Evolutionary conservation across 108 stramenopile genomes (phyloP).

Genomic region (Skeletonema costatum): DNA sequence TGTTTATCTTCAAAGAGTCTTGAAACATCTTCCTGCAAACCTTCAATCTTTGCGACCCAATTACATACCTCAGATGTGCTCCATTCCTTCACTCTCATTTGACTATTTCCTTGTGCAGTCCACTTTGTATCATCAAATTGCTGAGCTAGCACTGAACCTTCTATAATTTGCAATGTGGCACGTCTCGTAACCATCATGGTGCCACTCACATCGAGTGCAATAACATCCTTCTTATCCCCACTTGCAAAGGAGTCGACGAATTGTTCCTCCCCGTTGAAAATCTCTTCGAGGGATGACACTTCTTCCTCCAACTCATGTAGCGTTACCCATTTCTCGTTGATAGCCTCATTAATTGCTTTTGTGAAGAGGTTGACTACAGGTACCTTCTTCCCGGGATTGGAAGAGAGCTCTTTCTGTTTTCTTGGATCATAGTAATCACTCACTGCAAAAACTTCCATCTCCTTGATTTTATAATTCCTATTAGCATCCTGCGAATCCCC

Average conservation of each 20-base stretch:
- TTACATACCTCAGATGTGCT: constrained; percentile 10
- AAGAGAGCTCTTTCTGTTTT: neutral
- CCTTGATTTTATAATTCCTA: neutral
- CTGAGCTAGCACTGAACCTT: neutral
- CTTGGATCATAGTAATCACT: neutral
- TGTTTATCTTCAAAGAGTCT: neutral
- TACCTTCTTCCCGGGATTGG: neutral
- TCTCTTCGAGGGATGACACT: constrained; percentile 7
- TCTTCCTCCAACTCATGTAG: constrained; percentile 7
- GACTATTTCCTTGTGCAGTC: neutral
- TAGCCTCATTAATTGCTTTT: constrained; percentile 24
- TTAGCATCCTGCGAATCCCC: neutral
- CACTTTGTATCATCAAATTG: neutral
- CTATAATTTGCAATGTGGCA: neutral
- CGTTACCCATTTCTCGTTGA: constrained; percentile 3
- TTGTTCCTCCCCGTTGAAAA: constrained; percentile 11
- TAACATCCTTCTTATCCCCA: constrained; percentile 5
- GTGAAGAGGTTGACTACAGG: neutral
- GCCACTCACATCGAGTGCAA: constrained; percentile 2
- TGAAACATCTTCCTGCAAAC: neutral
- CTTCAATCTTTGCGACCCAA: constrained; percentile 8
- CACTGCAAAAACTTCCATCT: constrained; percentile 24
- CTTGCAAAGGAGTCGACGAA: constrained; percentile 1
- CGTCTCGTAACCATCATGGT: neutral
- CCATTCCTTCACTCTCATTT: constrained; percentile 9